These are phyloP conservation scores for Pseudopediastrum boryanum DNA, from an alignment of 139 green algal species.

Conservation along the genomic window DNA sequence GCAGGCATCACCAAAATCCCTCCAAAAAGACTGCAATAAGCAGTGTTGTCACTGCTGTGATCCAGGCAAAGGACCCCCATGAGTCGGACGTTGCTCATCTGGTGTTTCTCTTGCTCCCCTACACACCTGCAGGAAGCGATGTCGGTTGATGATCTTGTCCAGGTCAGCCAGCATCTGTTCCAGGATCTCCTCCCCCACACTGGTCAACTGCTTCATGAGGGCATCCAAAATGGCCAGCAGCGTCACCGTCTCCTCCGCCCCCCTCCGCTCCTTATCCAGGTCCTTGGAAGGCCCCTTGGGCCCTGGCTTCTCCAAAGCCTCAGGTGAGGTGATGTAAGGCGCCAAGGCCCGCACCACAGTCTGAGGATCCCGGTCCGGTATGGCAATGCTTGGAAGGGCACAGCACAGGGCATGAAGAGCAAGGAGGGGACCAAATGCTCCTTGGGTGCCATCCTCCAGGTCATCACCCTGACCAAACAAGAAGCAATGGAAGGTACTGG, in stretches of 20 bases:
- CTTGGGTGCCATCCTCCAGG: not conserved
- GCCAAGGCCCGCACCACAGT: constrained; percentile 65
- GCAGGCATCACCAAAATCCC: too few species aligned
- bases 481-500: too few species aligned
- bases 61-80: too few species aligned
- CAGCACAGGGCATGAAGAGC: constrained; percentile 78
- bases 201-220: constrained; percentile 29
- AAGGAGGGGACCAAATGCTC: constrained; percentile 52
- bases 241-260: constrained; percentile 63
- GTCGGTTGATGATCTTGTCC: constrained; percentile 50
- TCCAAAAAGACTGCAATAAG: too few species aligned
- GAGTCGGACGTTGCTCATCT: too few species aligned
- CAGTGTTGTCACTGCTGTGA: too few species aligned
- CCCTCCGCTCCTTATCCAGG: constrained; percentile 33
- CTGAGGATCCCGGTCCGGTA: constrained; percentile 55
- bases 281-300: too few species aligned
- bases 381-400: constrained; percentile 63
- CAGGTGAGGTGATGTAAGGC: constrained; percentile 67
- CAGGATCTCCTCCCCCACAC: constrained; percentile 38
- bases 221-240: constrained; percentile 60
- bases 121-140: constrained; percentile 52
- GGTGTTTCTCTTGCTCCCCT: not conserved
- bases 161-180: constrained; percentile 64
- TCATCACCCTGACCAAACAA: not conserved
- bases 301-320: too few species aligned